These are phyloP conservation scores for Turritis glabra DNA, from an alignment of 345 rosid genomes.

Conservation along the genomic window DNA sequence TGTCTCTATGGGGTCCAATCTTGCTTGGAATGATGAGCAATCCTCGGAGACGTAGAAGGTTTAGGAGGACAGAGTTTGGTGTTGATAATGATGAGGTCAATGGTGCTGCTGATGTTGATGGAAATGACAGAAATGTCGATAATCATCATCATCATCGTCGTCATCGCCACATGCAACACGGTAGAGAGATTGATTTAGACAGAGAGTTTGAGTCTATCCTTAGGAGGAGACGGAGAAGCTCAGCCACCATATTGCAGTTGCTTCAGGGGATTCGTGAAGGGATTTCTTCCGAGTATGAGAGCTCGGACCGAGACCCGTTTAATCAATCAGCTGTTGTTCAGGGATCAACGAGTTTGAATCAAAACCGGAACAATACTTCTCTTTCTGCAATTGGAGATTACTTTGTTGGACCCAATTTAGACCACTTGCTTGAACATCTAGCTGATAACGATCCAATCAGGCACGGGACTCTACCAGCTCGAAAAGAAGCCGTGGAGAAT, in stretches of 20 bases:
- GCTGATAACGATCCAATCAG: slow-evolving; percentile 72
- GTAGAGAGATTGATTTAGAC: slow-evolving; percentile 54
- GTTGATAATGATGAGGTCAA: slow-evolving; percentile 53
- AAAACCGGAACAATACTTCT: slow-evolving; percentile 42
- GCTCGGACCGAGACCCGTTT: not conserved
- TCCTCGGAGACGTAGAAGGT: slow-evolving; percentile 54
- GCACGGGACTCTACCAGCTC: slow-evolving; percentile 78
- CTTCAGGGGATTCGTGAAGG: slow-evolving; percentile 75
- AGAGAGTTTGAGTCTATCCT: slow-evolving; percentile 61
- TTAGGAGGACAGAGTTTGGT: slow-evolving; percentile 53
- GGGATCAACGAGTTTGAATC: slow-evolving; percentile 16
- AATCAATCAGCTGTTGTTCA: slow-evolving; percentile 42
- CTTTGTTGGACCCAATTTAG: slow-evolving; percentile 73
- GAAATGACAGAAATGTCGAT: slow-evolving; percentile 48
- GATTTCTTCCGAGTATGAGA: slow-evolving; percentile 59
- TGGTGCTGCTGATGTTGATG: slow-evolving; percentile 46
- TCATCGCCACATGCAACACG: slow-evolving; percentile 34
- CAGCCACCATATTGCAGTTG: slow-evolving; percentile 64
- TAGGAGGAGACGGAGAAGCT: slow-evolving; percentile 66
- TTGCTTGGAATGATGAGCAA: slow-evolving; percentile 80
- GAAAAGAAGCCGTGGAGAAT: slow-evolving; percentile 70
- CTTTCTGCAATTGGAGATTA: slow-evolving; percentile 68
- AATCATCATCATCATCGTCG: slow-evolving; percentile 27
- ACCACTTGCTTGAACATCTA: slow-evolving; percentile 75
- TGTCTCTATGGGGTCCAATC: slow-evolving; percentile 81